Base-by-base conservation (phyloP, 139 green algal genomes). In the Eudorina sp. region DNA sequence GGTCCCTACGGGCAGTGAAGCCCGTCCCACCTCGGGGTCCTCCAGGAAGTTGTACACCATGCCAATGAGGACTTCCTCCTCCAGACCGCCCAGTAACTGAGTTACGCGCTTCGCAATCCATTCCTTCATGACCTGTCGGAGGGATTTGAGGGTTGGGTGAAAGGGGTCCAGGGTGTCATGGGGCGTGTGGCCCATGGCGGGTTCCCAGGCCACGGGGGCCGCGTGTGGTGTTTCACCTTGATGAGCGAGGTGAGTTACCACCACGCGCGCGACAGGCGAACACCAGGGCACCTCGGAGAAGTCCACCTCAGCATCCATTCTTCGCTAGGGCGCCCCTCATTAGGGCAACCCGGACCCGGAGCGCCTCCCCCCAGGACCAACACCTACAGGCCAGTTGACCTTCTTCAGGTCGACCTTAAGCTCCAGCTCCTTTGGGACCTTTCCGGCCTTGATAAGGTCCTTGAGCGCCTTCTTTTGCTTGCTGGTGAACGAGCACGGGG, bases 61-160 rank as follows among this genome's bases (percentile, higher is more conserved):
- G 58, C 89, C 92, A 41, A 99, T 97, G 4, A 99, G 92, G 38
- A 99, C 96, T 41, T 99, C 97, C 90, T 99, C 97, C 91, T 99
- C 97, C 48, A 98, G 84, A 13, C 94, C 94, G 31, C 95, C 95
- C 72, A 99, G 92, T 43, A 99, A 89, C 93, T 99, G 96, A 1
- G 97, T 99, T 1, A 99, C 93, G 1, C 98, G 91, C 76, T 96
- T 97, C 9, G 94, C 94, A 19, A 99, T 97, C 98, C 98, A 99
- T 43, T 95, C 94, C 83, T 97, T 96, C 90, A 99, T 98, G 16
- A 97, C 93, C 83, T 88, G 46, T 75, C 51, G 51, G 13, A 58
- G 51, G 51, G 51, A 58, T 16, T 25, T 58, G 13, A 16, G 13
- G 64, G 9, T 4, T 73, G n/a, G 64, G 64, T 11, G 29, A 73